Base-by-base conservation (phyloP, 2,329 filamentous ascomycete genomes). In the Apiospora aurea region DNA sequence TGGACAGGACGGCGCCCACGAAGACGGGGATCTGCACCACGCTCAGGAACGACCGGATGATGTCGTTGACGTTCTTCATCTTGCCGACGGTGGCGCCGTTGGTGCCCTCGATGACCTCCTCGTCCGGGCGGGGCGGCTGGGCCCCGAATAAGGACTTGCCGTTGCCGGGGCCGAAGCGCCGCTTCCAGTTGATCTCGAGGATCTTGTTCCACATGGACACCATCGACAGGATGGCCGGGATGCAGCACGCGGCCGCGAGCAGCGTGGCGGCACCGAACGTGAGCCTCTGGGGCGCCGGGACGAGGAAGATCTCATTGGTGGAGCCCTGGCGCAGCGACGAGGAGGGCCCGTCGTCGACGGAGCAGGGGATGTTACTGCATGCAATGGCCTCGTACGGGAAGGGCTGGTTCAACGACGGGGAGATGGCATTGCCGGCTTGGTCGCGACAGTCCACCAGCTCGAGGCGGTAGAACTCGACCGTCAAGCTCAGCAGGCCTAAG, bases 131-230 rank as follows among this genome's bases (percentile, higher is more conserved):
- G 75, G 18, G 34, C 69, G 43, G 80, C 75, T 7, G 16, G 43
- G 0, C 82, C 82, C 51, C 84, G 34, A 38, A 38, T 8, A 38
- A 38, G 34, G 3, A 38, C 34, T 38, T 47, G 44, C 7, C 4
- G 44, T 21, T 21, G 44, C 44, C 44, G 44, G 18, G 85, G 0
- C 81, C 44, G 44, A 47, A 85, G 0, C 81, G 80, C 53, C 79
- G 82, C 73, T 84, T 88, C 88, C 88, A 91, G 72, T 91, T 91
- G 69, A 87, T 85, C 73, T 91, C 86, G 1, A 91, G 79, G 5
- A 93, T 91, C 75, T 90, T 91, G 74, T 89, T 87, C 87, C 88
- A 90, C 80, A 89, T 92, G 0, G 87, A 90, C 0, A 89, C 82
- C 11, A 92, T 80, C 11, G 88, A 90, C 0, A 93, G 80, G 13